Percentiles rank a stretch among this genome's conserved stretches.
phyloP scores from a whole-genome alignment of 345 rosid species.

The Aurinia saxatilis region DNA sequence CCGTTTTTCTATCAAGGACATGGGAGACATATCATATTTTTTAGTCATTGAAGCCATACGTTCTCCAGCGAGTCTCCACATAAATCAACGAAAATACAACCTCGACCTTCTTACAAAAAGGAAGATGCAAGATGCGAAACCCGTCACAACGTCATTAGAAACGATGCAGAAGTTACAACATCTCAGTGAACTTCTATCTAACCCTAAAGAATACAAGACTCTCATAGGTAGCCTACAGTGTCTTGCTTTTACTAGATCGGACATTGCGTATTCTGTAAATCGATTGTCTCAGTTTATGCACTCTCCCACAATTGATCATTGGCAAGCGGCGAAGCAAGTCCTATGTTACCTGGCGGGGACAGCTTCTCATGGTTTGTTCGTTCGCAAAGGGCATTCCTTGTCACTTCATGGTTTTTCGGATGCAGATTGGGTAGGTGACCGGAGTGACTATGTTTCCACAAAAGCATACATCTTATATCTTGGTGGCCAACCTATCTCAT shows the following conservation, averaged over 20 bases:
- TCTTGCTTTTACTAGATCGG: background rate
- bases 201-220: background rate
- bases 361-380: background rate
- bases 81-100: background rate
- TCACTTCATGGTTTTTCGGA: no score
- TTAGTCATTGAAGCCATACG: background rate
- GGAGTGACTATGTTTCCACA: no score
- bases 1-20: background rate
- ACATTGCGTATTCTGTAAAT: background rate
- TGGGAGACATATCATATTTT: background rate
- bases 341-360: background rate
- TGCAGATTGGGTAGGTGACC: no score
- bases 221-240: background rate
- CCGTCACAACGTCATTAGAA: background rate
- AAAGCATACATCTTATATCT: no score
- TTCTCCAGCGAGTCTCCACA: background rate
- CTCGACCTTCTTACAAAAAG: background rate
- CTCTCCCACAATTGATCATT: background rate
- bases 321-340: background rate
- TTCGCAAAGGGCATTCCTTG: background rate
- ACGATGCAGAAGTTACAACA: no score
- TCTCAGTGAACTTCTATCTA: background rate
- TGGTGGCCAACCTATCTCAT: no score
- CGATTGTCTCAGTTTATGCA: constrained; percentile 1
- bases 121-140: background rate